A percentile compares a stretch with the other conserved stretches of the same genome.
Conservation (phyloP, 441 rosid genomes). For the Pelargonium cotyledonis region DNA sequence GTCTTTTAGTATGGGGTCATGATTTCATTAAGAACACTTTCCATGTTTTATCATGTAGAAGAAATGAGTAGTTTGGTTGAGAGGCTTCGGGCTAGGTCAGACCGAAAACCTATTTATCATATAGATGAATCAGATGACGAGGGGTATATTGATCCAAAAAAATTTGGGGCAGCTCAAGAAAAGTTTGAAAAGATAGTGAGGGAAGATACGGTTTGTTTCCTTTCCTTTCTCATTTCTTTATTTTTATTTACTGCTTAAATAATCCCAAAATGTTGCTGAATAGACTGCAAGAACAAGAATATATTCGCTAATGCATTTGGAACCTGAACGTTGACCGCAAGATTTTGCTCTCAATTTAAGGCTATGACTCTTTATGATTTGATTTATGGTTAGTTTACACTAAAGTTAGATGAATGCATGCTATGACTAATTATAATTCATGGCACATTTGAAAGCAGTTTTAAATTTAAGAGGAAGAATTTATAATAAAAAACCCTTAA, state of each 20-base stretch:
- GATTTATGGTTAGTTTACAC: background rate
- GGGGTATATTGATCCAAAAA: conserved; percentile 49
- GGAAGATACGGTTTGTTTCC: conserved; percentile 64
- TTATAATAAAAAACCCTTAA: background rate
- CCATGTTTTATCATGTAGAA: conserved; percentile 35
- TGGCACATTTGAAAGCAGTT: background rate
- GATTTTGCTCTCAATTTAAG: background rate
- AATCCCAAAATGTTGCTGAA: background rate
- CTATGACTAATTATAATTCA: background rate
- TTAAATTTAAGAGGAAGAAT: background rate
- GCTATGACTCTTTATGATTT: background rate
- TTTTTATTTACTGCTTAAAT: background rate
- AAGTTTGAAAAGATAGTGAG: conserved; percentile 70
- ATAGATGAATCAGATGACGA: conserved; percentile 96
- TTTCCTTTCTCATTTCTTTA: conserved; percentile 9
- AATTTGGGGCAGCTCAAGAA: conserved; percentile 42
- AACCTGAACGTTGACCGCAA: background rate
- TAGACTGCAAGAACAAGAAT: background rate
- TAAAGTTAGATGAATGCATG: background rate
- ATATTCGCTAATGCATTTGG: background rate
- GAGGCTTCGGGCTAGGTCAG: conserved; percentile 90
- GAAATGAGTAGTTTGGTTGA: conserved; percentile 95
- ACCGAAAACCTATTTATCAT: conserved; percentile 73
- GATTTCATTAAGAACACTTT: background rate
- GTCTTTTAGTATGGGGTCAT: background rate